phyloP scores from a whole-genome alignment of 1,139 yeast genomes.

The Debaryomyces subglobosus region DNA sequence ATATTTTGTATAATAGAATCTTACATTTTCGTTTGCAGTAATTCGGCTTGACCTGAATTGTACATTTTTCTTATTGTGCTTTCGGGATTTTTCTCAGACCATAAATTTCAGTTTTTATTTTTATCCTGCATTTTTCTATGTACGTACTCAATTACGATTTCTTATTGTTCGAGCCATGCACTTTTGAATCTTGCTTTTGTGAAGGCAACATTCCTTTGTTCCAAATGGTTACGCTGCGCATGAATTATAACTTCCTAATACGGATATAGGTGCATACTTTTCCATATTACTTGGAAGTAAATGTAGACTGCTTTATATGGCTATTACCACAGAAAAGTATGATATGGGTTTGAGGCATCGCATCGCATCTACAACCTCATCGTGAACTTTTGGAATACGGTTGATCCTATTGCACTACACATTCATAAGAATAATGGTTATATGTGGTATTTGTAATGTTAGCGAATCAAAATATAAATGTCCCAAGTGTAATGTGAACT shows the following conservation, averaged over 20 bases:
- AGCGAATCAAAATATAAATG: constrained; percentile 59
- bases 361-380: constrained; percentile 1
- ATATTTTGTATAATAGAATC: constrained; percentile 5
- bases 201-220: not conserved
- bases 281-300: too few relatives aligned
- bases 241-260: not conserved
- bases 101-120: not conserved
- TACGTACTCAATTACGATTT: not conserved
- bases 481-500: constrained; percentile 51
- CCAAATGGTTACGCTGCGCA: not conserved
- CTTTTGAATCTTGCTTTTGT: not conserved
- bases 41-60: constrained; percentile 2
- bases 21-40: not conserved
- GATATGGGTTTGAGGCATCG: not conserved
- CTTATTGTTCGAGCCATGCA: not conserved
- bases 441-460: constrained; percentile 50
- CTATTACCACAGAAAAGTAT: too few relatives aligned
- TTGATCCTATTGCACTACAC: not conserved
- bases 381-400: not conserved
- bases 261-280: not conserved
- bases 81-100: not conserved
- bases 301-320: not conserved
- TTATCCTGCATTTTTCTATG: not conserved
- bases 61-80: not conserved
- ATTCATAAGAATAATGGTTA: constrained; percentile 8